Base-by-base conservation (phyloP, 805 yeast species). In the Monosporozyma solicola region DNA sequence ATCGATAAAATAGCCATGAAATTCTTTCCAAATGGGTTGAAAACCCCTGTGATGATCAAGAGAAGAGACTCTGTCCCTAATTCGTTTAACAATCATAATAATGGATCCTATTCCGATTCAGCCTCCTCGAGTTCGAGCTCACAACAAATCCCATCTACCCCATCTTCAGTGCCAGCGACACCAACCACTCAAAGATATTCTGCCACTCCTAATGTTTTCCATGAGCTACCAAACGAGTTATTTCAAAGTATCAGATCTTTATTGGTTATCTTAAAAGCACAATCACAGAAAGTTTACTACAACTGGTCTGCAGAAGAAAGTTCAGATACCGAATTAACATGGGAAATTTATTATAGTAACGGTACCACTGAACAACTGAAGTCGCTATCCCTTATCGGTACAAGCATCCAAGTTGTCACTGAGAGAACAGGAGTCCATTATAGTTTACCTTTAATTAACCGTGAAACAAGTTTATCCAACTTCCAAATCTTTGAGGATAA, bases 241-340 rank as follows among this genome's bases (percentile, higher is more conserved):
- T 48, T 51, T 39, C 46, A 46, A 15, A 49, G 47, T 20, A 48
- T 57, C 3, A 56, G 52, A 33, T 62, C 64, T 6, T 39, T 55
- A 33, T 43, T 59, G 29, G 58, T 53, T 22, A 37, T 60, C 20
- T 37, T 57, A 25, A 55, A 57, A 47, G 57, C 61, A 16, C 58
- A 58, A 33, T 44, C 48, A 8, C 48, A 49, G n/a, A 59, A 59
- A 41, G 47, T 33, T 8, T 60, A 59, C 49, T 59, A 53, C 46
- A 55, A 54, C 31, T 59, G 54, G 52, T 31, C 13, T 2, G 6
- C 27, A 16, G 43, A 50, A 13, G 13, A 31, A n/a, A 37, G 33
- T 20, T 16, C 41, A 9, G 27, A 33, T 15, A 4, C 24, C 4
- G n/a, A 32, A 24, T 41, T 37, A 31, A 32, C 22, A 13, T 48